These are phyloP conservation scores for Lachnellula subtilissima DNA, from an alignment of 2,329 filamentous ascomycete genomes.

Conservation along the genomic window DNA sequence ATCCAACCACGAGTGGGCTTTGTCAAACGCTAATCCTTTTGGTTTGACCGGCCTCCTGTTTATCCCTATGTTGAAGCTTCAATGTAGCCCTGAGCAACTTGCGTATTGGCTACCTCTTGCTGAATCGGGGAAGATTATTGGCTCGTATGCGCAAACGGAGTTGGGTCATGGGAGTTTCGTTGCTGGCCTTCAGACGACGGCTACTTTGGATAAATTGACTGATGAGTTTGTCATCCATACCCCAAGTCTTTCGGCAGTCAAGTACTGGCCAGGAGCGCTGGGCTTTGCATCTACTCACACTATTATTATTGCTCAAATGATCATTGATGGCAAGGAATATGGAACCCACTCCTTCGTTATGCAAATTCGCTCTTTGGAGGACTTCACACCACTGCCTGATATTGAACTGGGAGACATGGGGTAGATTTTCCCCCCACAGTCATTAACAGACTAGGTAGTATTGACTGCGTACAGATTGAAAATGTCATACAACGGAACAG, in stretches of 20 bases:
- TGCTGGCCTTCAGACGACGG: conserved; percentile 31
- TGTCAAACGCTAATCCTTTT: conserved; percentile 12
- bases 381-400: conserved; percentile 23
- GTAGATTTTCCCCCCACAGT: conserved; percentile 3
- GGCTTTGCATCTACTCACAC: conserved; percentile 29
- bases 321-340: conserved; percentile 25
- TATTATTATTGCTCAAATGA: conserved; percentile 30
- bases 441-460: not conserved
- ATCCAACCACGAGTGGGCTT: not conserved
- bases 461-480: conserved; percentile 11
- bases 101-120: conserved; percentile 14
- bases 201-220: conserved; percentile 26
- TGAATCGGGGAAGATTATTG: conserved; percentile 23
- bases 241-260: conserved; percentile 26
- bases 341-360: conserved; percentile 31
- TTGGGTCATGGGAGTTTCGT: conserved; percentile 32
- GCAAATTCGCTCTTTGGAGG: conserved; percentile 28
- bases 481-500: conserved; percentile 26
- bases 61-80: conserved; percentile 10
- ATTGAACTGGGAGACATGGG: conserved; percentile 31
- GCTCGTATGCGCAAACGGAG: conserved; percentile 31
- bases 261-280: conserved; percentile 32
- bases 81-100: conserved; percentile 9
- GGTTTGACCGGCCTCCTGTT: conserved; percentile 9
- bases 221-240: conserved; percentile 32